Evolutionary conservation across 2,329 filamentous ascomycete genomes (phyloP), one percentile per base, ranked within the genome.

Genomic region (Dothideomycetes sp.): DNA sequence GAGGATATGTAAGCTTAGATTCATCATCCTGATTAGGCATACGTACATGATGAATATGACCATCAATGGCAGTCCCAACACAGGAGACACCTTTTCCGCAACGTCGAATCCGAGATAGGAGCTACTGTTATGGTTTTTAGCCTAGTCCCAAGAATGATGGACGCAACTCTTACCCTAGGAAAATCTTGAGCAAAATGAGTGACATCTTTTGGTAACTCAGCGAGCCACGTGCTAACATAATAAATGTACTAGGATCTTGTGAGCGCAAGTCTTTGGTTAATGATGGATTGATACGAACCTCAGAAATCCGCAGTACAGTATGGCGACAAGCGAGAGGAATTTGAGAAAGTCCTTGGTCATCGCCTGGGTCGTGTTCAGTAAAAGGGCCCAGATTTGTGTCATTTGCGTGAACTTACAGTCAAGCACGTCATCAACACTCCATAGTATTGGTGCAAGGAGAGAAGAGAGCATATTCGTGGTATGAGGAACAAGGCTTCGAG

Each of bases 341-440:
- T 88, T 88, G 59, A 88, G 62, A 57, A 94, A 94, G 57, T 94
- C 86, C 61, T 88, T 89, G 27, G 27, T 44, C 88, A 95, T 95
- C 58, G 89, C 85, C n/a, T n/a, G n/a, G n/a, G n/a, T n/a, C n/a
- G n/a, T n/a, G n/a, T n/a, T n/a, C n/a, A n/a, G n/a, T n/a, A n/a
- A n/a, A n/a, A n/a, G n/a, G n/a, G n/a, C n/a, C n/a, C n/a, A n/a
- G n/a, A n/a, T n/a, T n/a, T n/a, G n/a, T n/a, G n/a, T n/a, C n/a
- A n/a, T n/a, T n/a, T n/a, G n/a, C n/a, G n/a, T n/a, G n/a, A n/a
- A n/a, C n/a, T n/a, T n/a, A n/a, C n/a, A 58, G 91, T 91, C 36
- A 95, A 70, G 48, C 88, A 93, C 0, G 87, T 88, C 45, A 95
- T 88, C 25, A 91, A 62, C 1, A 83, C 91, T 29, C 85, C 88